Conservation (phyloP, 805 yeast genomes). For the Maudiozyma serrabonitensis region DNA sequence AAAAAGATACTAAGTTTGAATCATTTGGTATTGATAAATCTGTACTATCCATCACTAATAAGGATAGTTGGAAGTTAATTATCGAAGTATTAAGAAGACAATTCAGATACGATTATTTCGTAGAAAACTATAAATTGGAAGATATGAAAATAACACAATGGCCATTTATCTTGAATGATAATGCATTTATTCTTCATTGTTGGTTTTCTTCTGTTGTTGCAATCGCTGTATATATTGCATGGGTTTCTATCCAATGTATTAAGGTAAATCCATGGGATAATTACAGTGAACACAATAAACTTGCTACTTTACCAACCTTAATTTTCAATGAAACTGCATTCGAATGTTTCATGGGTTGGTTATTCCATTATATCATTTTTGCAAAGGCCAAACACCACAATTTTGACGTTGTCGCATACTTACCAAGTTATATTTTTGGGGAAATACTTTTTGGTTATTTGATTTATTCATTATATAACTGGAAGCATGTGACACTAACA, state of each 20-base stretch:
- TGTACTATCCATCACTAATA: background rate
- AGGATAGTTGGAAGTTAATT: constrained; percentile 2
- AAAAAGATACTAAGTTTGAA: background rate
- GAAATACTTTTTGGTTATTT: constrained; percentile 8
- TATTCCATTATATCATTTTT: constrained; percentile 20
- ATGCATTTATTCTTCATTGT: constrained; percentile 6
- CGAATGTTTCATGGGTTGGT: constrained; percentile 23
- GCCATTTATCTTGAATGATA: constrained; percentile 10
- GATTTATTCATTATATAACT: constrained; percentile 7
- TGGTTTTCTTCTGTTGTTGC: constrained; percentile 14
- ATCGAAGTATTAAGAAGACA: constrained; percentile 8
- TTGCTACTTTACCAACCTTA: background rate
- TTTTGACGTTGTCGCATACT: constrained; percentile 12
- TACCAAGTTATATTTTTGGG: constrained; percentile 20
- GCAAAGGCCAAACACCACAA: constrained; percentile 12
- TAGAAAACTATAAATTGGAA: constrained; percentile 6
- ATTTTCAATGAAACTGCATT: constrained; percentile 10
- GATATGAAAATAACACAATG: constrained; percentile 10
- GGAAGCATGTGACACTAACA: constrained; percentile 5
- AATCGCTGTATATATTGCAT: constrained; percentile 3
- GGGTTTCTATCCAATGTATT: background rate
- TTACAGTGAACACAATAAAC: constrained; percentile 9
- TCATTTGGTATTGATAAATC: background rate
- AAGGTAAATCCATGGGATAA: constrained; percentile 9
- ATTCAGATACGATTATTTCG: constrained; percentile 16